Evolutionary conservation across 345 rosid species (phyloP), one percentile per base, ranked within the genome.

Genomic region (Brassica cretica): DNA sequence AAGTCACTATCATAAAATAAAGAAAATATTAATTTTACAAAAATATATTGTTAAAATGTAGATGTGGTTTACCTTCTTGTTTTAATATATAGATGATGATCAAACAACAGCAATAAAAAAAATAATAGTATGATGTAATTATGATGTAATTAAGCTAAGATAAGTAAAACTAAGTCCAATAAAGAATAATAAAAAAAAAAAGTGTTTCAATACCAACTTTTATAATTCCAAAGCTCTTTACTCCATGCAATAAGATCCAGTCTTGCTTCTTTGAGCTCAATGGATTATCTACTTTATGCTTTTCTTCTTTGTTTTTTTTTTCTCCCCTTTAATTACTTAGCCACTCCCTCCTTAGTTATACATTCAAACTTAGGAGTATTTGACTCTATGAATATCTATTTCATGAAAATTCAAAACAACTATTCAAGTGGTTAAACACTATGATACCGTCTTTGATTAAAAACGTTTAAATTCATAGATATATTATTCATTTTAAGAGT

Each of bases 191-290:
- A 21, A 64, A 7, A 12, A 46, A 12, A 46, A 46, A 21, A 66
- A 67, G 70, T 35, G 25, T 60, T 66, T 46, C 56, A 51, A n/a
- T 51, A n/a, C 18, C 18, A n/a, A 41, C 12, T 11, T 41, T 41
- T 10, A 10, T 10, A 10, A 41, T 10, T 10, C 14, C 14, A 30
- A 72, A 78, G 73, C 74, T 73, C 78, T 78, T 67, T 72, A 66
- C 15, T 78, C 64, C 61, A 72, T 67, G 70, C 72, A 66, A 66
- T 72, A 32, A 32, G 24, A 72, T 51, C 15, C 27, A 65, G 67
- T 58, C 81, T 78, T 71, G 76, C 72, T 65, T 78, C 76, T 78
- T 78, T 78, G 77, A 73, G 74, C 69, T 65, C 64, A 67, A 60
- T 78, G 16, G 8, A 67, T 49, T 61, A 60, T 67, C 37, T 16